Evolutionary conservation across 2,329 filamentous ascomycete genomes (phyloP).

Genomic region (Claviceps pazoutovae): DNA sequence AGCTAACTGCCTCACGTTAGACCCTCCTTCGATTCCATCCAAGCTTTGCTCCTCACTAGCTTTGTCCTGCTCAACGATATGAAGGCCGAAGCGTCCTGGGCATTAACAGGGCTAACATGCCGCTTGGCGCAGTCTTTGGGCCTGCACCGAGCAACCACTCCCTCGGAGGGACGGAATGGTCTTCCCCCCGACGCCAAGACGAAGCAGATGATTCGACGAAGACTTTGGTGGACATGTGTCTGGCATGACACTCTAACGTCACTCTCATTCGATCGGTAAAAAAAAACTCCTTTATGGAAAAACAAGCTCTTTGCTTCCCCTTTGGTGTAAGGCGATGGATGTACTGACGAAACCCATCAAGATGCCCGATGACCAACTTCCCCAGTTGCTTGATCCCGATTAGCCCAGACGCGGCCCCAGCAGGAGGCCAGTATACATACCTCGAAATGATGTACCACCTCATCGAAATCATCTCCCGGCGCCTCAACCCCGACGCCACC

Average conservation of each 20-base stretch:
- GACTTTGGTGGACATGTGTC: slow-evolving; percentile 50
- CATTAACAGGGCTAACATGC: slow-evolving; percentile 48
- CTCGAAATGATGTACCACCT: slow-evolving; percentile 53
- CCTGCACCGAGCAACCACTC: slow-evolving; percentile 34
- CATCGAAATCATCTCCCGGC: slow-evolving; percentile 44
- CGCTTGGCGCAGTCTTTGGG: slow-evolving; percentile 52
- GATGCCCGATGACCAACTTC: slow-evolving; percentile 49
- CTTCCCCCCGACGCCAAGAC: slow-evolving; percentile 28
- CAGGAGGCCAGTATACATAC: slow-evolving; percentile 37
- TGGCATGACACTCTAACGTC: slow-evolving; percentile 56
- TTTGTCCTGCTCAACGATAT: slow-evolving; percentile 55
- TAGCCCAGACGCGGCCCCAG: slow-evolving; percentile 22
- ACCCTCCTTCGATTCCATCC: slow-evolving; percentile 51
- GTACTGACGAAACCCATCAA: slow-evolving; percentile 11
- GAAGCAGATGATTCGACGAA: slow-evolving; percentile 42
- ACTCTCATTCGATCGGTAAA: slow-evolving; percentile 48
- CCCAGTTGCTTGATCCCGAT: slow-evolving; percentile 40
- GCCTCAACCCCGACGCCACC: slow-evolving; percentile 40
- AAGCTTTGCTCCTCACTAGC: slow-evolving; percentile 47
- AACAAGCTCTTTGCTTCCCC: slow-evolving; percentile 1
- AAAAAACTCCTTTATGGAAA: not conserved
- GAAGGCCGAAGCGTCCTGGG: slow-evolving; percentile 57
- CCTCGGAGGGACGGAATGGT: slow-evolving; percentile 31
- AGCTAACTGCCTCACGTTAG: slow-evolving; percentile 16
- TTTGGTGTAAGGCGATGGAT: not conserved